Percentiles rank a stretch among this genome's conserved stretches.
These are phyloP conservation scores for Excoecaria agallocha DNA, from an alignment of 345 rosid species.

Conservation along the genomic window DNA sequence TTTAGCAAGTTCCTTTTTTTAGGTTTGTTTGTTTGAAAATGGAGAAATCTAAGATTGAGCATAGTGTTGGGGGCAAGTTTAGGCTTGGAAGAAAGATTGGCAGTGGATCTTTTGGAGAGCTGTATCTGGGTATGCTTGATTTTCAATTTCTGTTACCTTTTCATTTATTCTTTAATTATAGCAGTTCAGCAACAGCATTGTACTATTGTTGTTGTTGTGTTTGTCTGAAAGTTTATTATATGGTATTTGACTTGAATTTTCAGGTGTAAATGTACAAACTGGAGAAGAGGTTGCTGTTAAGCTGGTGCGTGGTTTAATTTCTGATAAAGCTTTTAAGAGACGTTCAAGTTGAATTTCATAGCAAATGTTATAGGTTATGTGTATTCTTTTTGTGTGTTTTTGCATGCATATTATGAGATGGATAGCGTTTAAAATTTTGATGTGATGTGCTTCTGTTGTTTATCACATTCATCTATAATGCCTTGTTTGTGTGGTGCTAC, in stretches of 20 bases:
- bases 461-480: background rate
- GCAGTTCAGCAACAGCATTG: background rate
- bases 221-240: slow-evolving; percentile 3
- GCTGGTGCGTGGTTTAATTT: slow-evolving; percentile 44
- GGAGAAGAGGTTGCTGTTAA: slow-evolving; percentile 89
- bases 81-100: slow-evolving; percentile 97
- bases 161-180: background rate
- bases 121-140: slow-evolving; percentile 65
- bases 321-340: background rate
- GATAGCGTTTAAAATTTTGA: background rate
- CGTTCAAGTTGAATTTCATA: slow-evolving; percentile 1
- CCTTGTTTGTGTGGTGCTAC: background rate
- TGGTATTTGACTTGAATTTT: slow-evolving; percentile 16
- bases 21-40: slow-evolving; percentile 1
- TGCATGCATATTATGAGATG: slow-evolving; percentile 8
- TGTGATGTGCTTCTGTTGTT: background rate
- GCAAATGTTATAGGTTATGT: background rate
- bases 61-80: slow-evolving; percentile 72
- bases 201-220: background rate
- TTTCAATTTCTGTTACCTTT: background rate
- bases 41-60: slow-evolving; percentile 53
- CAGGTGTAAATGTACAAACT: slow-evolving; percentile 72
- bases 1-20: background rate
- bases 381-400: background rate
- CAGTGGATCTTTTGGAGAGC: slow-evolving; percentile 93